A percentile compares a stretch with the other conserved stretches of the same genome.
Conservation (phyloP, 306 rosid species). For the Sindora glabra region DNA sequence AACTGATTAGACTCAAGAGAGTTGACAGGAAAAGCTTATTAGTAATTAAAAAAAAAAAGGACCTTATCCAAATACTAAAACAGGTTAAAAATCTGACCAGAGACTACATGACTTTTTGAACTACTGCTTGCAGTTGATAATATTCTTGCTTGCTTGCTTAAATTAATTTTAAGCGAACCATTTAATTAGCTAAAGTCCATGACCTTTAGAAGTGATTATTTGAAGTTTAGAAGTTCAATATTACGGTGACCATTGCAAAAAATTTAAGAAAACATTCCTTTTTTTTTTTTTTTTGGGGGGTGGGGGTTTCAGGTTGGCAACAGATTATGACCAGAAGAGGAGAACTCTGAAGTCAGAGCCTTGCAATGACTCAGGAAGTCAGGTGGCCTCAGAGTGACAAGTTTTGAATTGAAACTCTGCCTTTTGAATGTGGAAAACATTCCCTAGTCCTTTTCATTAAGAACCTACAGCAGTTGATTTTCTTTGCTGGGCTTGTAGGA, state of each 20-base stretch:
- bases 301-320: conserved; percentile 32
- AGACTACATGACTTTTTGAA: too few species aligned
- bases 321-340: conserved; percentile 31
- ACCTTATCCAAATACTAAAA: too few species aligned
- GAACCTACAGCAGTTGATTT: neutral
- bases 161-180: neutral
- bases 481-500: neutral
- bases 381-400: conserved; percentile 47
- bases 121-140: too few species aligned
- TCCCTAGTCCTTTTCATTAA: neutral
- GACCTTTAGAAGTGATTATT: neutral
- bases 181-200: neutral
- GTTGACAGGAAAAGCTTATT: too few species aligned
- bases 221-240: too few species aligned
- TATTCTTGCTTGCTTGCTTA: neutral
- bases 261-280: neutral
- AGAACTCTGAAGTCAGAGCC: conserved; percentile 26
- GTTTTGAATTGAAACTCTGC: neutral
- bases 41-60: too few species aligned
- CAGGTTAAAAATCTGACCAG: too few species aligned
- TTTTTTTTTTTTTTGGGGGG: neutral
- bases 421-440: neutral
- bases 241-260: neutral
- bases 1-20: too few species aligned
- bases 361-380: conserved; percentile 47